Evolutionary conservation across 2,329 filamentous ascomycete species (phyloP), one percentile per base, ranked within the genome.

Genomic region (Ophiocordyceps polyrhachis-furcata): DNA sequence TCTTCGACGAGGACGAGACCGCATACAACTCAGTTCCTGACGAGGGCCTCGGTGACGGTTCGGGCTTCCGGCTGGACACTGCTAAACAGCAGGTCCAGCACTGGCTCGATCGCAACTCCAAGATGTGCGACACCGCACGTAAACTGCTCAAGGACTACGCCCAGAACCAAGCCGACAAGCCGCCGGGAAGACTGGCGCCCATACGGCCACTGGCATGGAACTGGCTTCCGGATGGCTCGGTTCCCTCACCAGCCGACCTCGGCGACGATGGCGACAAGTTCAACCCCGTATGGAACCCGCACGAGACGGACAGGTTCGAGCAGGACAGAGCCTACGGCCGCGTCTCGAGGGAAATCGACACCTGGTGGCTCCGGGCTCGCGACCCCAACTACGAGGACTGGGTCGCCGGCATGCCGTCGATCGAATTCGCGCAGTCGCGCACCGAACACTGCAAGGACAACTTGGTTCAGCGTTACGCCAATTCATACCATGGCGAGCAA

Each of bases 291-390:
- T 74, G 71, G 69, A 64, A 69, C 42, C 61, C 66, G 5, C 67
- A 76, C 35, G 64, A 73, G 51, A 58, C 62, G 19, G 68, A 76
- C 51, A 76, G 74, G 52, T 74, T 70, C 47, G 68, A 75, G 52
- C 72, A 77, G 53, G 74, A 80, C 53, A 65, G 64, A 28, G 60
- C 63, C 11, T 79, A 79, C 50, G 73, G 73, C 1, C 68, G 73
- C 35, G 75, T 80, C 0, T 81, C 76, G 1, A 65, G 74, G 49
- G 76, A 81, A 55, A 70, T 80, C 43, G 76, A 81, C 54, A 68
- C 67, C 2, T 81, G 76, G 76, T 81, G 76, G 75, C 65, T 74
- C 41, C 68, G 67, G 42, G 72, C 72, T 40, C 67, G 74, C 38
- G 73, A 79, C 48, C 70, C 71, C 2, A 79, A 79, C 52, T 71